Evolutionary conservation across 331 rosid genomes (phyloP), one percentile per base, ranked within the genome.

Genomic region (Telfairia occidentalis): DNA sequence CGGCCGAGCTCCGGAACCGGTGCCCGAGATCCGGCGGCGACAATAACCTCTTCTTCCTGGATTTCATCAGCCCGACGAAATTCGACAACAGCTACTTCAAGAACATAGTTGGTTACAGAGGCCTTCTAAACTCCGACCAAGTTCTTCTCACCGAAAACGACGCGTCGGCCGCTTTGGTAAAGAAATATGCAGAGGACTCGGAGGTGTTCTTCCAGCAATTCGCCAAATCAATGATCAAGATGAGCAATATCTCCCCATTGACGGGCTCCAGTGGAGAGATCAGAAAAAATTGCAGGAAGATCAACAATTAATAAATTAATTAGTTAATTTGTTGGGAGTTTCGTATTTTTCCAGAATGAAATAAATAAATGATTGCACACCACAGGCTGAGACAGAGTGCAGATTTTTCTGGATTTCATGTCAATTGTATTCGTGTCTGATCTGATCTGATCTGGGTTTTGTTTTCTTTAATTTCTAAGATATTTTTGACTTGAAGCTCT

Each of bases 1-100:
- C 96, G 1, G 82, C 84, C 6, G 77, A 84, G 42, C 81, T 94
- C 70, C 78, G 91, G 13, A 53, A 0, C 5, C 54, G 61, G 9
- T 91, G 98, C 88, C 98, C 97, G 0, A 83, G 66, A 78, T 91
- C 97, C 0, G 97, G 98, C 1, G 96, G 97, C 18, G 98, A 91
- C 75, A 92, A 86, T 50, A 94, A 83, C 61, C 86, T 91, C 34
- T 89, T 88, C 38, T 77, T 84, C 77, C 76, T 91, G 48, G 98
- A 94, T 85, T 85, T 63, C 65, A 90, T 81, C n/a, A 91, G 90
- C 74, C 97, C 98, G 10, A 72, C 78, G 15, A 88, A 66, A 84
- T 94, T 94, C 38, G 97, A 94, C 81, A 94, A 88, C 85, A 80
- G 40, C 77, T 94, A 91, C 89, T 94, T 86, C 87, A 88, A 82